Evolutionary conservation across 2,329 filamentous ascomycete genomes (phyloP).

Genomic region (Biscogniauxia marginata): DNA sequence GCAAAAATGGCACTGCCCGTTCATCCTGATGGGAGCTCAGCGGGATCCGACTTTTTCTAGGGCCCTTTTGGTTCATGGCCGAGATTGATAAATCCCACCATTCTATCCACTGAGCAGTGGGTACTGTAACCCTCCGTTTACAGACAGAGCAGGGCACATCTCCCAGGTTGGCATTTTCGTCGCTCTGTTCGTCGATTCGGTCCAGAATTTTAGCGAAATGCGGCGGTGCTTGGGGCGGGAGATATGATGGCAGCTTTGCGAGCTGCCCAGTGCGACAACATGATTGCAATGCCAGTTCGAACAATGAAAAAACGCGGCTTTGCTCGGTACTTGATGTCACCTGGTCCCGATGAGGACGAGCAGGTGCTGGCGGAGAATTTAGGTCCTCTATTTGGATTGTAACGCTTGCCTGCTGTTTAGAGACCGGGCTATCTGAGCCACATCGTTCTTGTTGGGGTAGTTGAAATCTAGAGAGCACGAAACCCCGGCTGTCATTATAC

Average conservation of each 20-base stretch:
- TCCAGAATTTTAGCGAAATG: constrained; percentile 42
- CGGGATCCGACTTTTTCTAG: neutral
- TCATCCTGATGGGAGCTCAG: constrained; percentile 9
- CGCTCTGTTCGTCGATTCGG: constrained; percentile 40
- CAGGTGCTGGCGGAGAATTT: constrained; percentile 11
- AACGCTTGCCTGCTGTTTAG: constrained; percentile 1
- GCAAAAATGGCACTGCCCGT: constrained; percentile 24
- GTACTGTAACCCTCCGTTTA: constrained; percentile 45
- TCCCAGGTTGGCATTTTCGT: constrained; percentile 40
- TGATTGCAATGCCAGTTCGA: constrained; percentile 49
- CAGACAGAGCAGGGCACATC: constrained; percentile 54
- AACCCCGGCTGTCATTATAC: constrained; percentile 32
- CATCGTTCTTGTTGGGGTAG: constrained; percentile 16
- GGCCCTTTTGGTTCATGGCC: neutral
- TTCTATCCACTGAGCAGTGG: constrained; percentile 60
- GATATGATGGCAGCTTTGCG: constrained; percentile 41
- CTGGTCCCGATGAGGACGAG: constrained; percentile 7
- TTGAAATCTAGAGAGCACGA: constrained; percentile 26
- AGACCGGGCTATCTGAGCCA: neutral
- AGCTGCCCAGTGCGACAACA: constrained; percentile 45
- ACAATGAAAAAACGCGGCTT: constrained; percentile 46
- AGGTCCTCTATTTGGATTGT: constrained; percentile 26
- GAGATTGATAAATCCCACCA: constrained; percentile 50
- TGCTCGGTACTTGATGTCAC: constrained; percentile 6
- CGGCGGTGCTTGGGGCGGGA: constrained; percentile 40